These are phyloP conservation scores for Limonium bicolor DNA, from an alignment of 148 eudicot species.

Conservation along the genomic window DNA sequence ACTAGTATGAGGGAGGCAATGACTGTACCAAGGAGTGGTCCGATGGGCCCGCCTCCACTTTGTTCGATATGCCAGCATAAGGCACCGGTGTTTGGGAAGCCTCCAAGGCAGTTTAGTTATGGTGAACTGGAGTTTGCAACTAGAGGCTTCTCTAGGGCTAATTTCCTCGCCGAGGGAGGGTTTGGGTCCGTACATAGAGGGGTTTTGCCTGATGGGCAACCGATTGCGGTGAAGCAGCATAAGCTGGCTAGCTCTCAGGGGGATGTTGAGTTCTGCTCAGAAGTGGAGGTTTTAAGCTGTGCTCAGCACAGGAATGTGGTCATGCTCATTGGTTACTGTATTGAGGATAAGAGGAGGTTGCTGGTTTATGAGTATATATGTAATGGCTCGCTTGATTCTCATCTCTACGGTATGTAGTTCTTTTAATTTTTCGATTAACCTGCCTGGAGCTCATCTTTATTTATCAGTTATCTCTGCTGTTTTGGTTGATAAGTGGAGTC, in stretches of 20 bases:
- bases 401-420: slow-evolving; percentile 29
- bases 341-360: slow-evolving; percentile 41
- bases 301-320: slow-evolving; percentile 64
- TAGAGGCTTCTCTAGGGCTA: slow-evolving; percentile 66
- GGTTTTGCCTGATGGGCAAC: slow-evolving; percentile 39
- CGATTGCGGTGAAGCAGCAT: slow-evolving; percentile 53
- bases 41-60: slow-evolving; percentile 67
- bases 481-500: too few species aligned
- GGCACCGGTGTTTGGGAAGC: slow-evolving; percentile 79
- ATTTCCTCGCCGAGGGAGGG: slow-evolving; percentile 86
- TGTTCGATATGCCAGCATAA: slow-evolving; percentile 86
- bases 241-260: slow-evolving; percentile 53
- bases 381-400: slow-evolving; percentile 41
- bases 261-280: slow-evolving; percentile 48
- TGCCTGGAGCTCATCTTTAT: slow-evolving; percentile 1
- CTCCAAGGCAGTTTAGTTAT: slow-evolving; percentile 79
- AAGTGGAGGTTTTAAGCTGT: slow-evolving; percentile 54
- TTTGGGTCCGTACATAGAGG: slow-evolving; percentile 57
- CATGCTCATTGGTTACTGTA: slow-evolving; percentile 48
- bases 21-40: slow-evolving; percentile 46
- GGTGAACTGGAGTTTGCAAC: slow-evolving; percentile 87
- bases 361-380: slow-evolving; percentile 54
- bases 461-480: too few species aligned
- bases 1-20: slow-evolving; percentile 73
- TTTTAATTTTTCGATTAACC: background rate